A percentile compares a stretch with the other conserved stretches of the same genome.
These are phyloP conservation scores for Mentha longifolia DNA, from an alignment of 257 asterid species.

Conservation along the genomic window DNA sequence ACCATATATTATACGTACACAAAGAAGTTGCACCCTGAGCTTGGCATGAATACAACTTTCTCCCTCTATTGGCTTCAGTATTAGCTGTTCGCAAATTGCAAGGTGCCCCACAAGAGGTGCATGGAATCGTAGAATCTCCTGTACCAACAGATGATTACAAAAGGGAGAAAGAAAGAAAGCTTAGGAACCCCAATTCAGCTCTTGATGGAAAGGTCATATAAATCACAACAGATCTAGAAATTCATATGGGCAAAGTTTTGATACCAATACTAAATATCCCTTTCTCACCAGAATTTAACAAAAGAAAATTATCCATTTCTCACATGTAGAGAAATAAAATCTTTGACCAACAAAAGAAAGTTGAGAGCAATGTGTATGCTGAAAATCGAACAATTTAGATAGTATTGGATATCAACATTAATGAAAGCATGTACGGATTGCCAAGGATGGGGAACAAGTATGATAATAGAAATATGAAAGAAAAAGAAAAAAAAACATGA, in stretches of 20 bases:
- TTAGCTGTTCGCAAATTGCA: conserved; percentile 83
- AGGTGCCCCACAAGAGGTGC: conserved; percentile 75
- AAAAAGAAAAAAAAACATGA: too few relatives aligned
- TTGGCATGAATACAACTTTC: conserved; percentile 90
- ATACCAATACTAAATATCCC: too few relatives aligned
- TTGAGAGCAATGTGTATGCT: conserved; percentile 1
- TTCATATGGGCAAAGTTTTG: conserved; percentile 9
- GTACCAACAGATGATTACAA: conserved; percentile 36
- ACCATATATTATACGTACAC: conserved; percentile 60
- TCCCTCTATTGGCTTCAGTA: conserved; percentile 85
- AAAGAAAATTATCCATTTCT: too few relatives aligned
- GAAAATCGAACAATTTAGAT: neutral
- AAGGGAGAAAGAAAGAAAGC: conserved; percentile 1
- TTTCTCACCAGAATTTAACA: too few relatives aligned
- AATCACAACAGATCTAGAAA: conserved; percentile 1
- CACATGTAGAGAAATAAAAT: neutral
- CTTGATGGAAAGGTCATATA: conserved; percentile 17
- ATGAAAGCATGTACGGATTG: conserved; percentile 12
- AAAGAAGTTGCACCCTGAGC: conserved; percentile 80
- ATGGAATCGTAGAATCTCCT: conserved; percentile 78
- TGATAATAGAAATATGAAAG: too few relatives aligned
- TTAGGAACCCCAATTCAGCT: conserved; percentile 16
- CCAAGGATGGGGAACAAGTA: too few relatives aligned
- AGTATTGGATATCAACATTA: neutral
- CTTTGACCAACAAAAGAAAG: neutral